Conservation (phyloP, 345 rosid genomes). For the Aquilaria malaccensis region DNA sequence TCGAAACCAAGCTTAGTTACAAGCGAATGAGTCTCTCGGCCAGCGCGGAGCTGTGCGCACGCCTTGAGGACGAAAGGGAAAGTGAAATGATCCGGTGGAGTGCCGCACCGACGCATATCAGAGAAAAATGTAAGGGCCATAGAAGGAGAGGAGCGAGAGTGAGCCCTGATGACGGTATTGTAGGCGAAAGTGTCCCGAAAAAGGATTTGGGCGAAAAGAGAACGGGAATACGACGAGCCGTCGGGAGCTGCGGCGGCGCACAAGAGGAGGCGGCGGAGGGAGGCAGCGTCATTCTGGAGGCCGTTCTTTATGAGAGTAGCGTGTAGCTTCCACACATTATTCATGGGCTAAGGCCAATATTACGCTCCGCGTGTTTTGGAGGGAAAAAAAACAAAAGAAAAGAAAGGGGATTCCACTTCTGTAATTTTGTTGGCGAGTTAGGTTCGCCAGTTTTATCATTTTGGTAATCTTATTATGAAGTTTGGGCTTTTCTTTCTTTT, state of each 20-base stretch:
- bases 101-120: conserved; percentile 28
- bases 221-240: conserved; percentile 25
- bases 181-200: conserved; percentile 33
- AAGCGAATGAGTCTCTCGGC: conserved; percentile 28
- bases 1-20: conserved; percentile 30
- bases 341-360: conserved; percentile 10
- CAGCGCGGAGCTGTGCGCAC: conserved; percentile 26
- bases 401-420: no score
- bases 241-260: conserved; percentile 18
- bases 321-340: conserved; percentile 28
- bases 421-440: no score
- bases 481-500: no score
- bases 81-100: conserved; percentile 41
- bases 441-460: no score
- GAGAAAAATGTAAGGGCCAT: conserved; percentile 29
- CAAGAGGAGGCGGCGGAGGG: conserved; percentile 28
- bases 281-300: conserved; percentile 13
- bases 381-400: no score
- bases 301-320: conserved; percentile 24
- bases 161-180: conserved; percentile 40
- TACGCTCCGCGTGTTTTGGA: no score
- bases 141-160: conserved; percentile 28
- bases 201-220: conserved; percentile 19
- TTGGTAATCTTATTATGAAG: no score
- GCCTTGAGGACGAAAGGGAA: conserved; percentile 58